Base-by-base conservation (phyloP, 352 stramenopile genomes). In the Plasmopara viticola region DNA sequence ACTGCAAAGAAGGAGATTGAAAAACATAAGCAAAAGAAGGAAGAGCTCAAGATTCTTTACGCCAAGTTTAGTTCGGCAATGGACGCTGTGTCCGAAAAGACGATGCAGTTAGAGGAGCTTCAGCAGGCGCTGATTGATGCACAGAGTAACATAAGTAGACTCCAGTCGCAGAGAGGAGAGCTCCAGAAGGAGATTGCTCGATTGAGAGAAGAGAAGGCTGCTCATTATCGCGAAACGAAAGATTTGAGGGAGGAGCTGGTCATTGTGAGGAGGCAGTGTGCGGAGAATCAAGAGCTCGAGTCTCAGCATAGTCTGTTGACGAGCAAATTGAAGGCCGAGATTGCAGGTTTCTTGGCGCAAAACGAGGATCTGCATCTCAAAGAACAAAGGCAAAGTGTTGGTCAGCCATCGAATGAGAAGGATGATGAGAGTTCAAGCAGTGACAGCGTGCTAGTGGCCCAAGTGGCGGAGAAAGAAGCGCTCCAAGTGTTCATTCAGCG, bases 401-500 rank as follows among this genome's bases (percentile, higher is more conserved):
- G 49, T 5, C 44, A 60, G 30, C 20, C 35, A 29, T 55, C 50
- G 15, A 46, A 35, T 12, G 53, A 66, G 52, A 39, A 38, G 13
- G 29, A 37, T 37, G 48, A 60, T n/a, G 31, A 29, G 41, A 40
- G 6, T 14, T 6, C 8, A n/a, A 28, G 44, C 4, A 31, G 5
- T 5, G 55, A 59, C 5, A 17, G 52, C 7, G 20, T 39, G 28
- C 13, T 74, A 15, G 55, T 53, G 39, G 17, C 25, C 6, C 57
- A 74, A 25, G 43, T 71, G 8, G 58, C 56, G 25, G 76, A 84
- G 39, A 87, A 81, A 56, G 57, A 68, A 18, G 57, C 61, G 15
- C 45, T 85, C 12, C 56, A 78, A 43, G 58, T 68, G 18, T 85
- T 85, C 20, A 47, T 87, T 8, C 61, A 61, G 17, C 71, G 51